Evolutionary conservation across 1,284 basidiomycete genomes (phyloP).

Genomic region (Rhodotorula mucilaginosa): DNA sequence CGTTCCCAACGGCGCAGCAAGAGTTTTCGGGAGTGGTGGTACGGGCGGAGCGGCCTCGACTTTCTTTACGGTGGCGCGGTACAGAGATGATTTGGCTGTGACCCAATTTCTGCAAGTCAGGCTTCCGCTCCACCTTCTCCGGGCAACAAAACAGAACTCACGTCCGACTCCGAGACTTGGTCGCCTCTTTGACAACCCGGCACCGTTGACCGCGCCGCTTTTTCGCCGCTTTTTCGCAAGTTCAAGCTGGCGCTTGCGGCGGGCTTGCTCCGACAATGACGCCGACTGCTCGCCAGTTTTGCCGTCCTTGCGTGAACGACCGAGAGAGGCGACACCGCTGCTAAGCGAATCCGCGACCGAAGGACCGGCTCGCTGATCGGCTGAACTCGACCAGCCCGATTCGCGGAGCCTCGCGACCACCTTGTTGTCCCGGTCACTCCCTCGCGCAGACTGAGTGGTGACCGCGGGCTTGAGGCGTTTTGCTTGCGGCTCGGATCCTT

Average conservation of each 20-base stretch:
- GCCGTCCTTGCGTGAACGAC: neutral
- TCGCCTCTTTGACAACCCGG: slow-evolving; percentile 9
- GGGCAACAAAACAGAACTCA: neutral
- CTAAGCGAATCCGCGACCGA: neutral
- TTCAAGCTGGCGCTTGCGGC: slow-evolving; percentile 14
- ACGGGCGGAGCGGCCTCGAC: neutral
- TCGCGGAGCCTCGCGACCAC: slow-evolving; percentile 14
- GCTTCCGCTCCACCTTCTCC: too few relatives aligned
- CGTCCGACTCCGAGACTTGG: slow-evolving; percentile 5
- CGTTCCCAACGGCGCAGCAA: neutral
- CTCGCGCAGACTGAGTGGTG: neutral
- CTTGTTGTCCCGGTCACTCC: neutral
- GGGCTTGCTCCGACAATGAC: slow-evolving; percentile 1
- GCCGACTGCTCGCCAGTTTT: neutral
- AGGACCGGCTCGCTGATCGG: neutral
- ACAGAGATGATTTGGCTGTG: slow-evolving; percentile 11
- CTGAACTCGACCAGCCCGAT: slow-evolving; percentile 11
- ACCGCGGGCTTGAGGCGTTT: slow-evolving; percentile 13
- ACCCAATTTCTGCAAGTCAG: too few relatives aligned
- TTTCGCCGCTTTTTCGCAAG: slow-evolving; percentile 18
- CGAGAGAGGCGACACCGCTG: too few relatives aligned
- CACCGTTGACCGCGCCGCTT: neutral
- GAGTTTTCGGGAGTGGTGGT: neutral
- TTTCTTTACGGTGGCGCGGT: slow-evolving; percentile 16
- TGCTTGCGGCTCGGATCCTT: neutral